A percentile compares a stretch with the other conserved stretches of the same genome.
Conservation (phyloP, 139 green algal species). For the Marvania coccoides region DNA sequence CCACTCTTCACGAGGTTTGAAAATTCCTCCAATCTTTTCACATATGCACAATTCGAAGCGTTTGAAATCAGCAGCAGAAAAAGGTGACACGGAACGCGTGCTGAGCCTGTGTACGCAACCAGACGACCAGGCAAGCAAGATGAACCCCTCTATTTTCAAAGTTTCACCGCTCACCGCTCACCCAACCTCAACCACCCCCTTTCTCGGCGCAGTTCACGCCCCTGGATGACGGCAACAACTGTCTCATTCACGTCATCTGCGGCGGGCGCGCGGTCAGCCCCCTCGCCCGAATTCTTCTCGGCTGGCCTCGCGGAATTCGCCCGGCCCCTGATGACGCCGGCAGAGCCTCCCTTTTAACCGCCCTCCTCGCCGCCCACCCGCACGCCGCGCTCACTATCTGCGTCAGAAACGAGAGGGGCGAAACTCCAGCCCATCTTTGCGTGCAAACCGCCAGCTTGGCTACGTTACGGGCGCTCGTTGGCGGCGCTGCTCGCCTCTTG, state of each 20-base stretch:
- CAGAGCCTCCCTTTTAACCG: not conserved
- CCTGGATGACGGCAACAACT: not conserved
- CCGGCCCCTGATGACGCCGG: not conserved
- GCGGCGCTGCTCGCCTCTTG: not conserved
- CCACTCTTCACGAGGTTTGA: too few species aligned
- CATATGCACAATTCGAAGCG: too few species aligned
- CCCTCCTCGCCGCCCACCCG: not conserved
- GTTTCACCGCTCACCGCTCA: too few species aligned
- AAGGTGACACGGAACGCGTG: too few species aligned
- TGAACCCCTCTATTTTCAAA: too few species aligned
- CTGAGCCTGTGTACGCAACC: too few species aligned
- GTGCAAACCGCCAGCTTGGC: not conserved
- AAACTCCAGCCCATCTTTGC: not conserved
- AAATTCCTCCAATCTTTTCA: too few species aligned
- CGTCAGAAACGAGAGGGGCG: not conserved
- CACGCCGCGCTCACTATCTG: not conserved
- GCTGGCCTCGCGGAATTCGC: not conserved
- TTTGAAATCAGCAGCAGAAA: too few species aligned
- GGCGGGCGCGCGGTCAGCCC: not conserved
- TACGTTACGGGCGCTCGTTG: not conserved
- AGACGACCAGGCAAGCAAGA: too few species aligned
- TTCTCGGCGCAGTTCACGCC: too few species aligned
- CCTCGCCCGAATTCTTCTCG: constrained; percentile 10
- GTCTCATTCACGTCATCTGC: not conserved
- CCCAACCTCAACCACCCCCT: too few species aligned